Percentiles rank a stretch among this genome's conserved stretches.
These are phyloP conservation scores for Populus hybrid DNA, from an alignment of 441 rosid genomes.

Conservation along the genomic window DNA sequence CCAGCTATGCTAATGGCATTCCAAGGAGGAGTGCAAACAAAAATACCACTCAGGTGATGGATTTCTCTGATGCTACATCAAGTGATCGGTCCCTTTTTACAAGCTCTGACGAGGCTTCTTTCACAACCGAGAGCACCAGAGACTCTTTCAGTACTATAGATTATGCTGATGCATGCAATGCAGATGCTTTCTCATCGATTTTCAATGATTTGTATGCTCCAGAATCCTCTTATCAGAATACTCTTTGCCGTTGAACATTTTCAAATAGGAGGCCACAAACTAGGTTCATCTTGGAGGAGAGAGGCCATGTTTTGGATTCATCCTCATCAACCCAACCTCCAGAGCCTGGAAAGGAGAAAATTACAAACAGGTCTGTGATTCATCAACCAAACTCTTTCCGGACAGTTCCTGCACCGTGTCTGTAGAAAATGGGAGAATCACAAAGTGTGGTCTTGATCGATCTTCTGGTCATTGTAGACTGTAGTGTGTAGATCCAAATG, in stretches of 20 bases:
- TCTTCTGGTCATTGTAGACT: slow-evolving; percentile 44
- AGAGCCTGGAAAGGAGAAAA: slow-evolving; percentile 16
- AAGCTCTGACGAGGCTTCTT: slow-evolving; percentile 93
- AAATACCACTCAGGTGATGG: slow-evolving; percentile 24
- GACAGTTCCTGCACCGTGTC: slow-evolving; percentile 30
- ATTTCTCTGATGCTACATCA: slow-evolving; percentile 61
- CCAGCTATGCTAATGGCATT: neutral
- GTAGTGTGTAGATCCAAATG: slow-evolving; percentile 27
- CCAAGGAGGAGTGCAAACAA: slow-evolving; percentile 14
- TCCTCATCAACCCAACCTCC: slow-evolving; percentile 28
- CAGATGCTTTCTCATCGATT: slow-evolving; percentile 51
- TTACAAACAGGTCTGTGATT: slow-evolving; percentile 22
- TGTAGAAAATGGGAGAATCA: slow-evolving; percentile 44
- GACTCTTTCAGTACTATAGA: slow-evolving; percentile 80
- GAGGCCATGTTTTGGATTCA: slow-evolving; percentile 45
- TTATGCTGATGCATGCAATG: slow-evolving; percentile 52
- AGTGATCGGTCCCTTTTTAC: slow-evolving; percentile 88
- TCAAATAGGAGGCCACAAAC: too few relatives aligned
- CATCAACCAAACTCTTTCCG: slow-evolving; percentile 16
- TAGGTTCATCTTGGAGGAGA: slow-evolving; percentile 40
- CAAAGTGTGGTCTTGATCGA: slow-evolving; percentile 33
- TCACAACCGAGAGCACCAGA: slow-evolving; percentile 82
- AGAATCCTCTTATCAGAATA: slow-evolving; percentile 43
- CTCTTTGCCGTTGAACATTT: slow-evolving; percentile 56
- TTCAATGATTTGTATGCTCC: slow-evolving; percentile 45